phyloP scores from a whole-genome alignment of 148 eudicot species.

The Camellia lanceoleosa region DNA sequence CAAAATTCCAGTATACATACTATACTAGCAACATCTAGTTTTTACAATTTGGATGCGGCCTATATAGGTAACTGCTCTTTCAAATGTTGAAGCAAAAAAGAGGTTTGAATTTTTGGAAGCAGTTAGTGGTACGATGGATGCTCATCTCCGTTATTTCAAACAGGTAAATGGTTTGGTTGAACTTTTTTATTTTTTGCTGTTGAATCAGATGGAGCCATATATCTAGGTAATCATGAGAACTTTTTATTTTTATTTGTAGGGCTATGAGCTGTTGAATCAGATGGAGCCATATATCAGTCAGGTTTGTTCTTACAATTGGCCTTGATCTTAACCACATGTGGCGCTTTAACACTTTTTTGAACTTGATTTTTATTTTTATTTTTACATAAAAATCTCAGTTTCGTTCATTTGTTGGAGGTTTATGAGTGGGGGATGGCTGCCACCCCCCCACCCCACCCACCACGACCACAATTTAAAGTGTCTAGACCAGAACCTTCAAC shows the following conservation, averaged over 20 bases:
- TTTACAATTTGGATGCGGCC: constrained; percentile 6
- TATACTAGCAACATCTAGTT: neutral
- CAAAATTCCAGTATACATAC: neutral
- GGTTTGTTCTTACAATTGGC: constrained; percentile 40
- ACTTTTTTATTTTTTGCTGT: neutral
- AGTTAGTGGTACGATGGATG: constrained; percentile 97
- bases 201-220: constrained; percentile 98
- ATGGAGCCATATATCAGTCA: constrained; percentile 99
- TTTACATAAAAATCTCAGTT: neutral
- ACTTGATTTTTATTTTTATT: neutral
- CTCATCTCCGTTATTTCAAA: constrained; percentile 96
- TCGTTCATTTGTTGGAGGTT: neutral
- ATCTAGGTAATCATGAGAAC: constrained; percentile 19
- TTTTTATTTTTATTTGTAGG: constrained; percentile 41
- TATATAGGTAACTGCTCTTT: constrained; percentile 72
- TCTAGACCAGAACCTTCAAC: neutral
- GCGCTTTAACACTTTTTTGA: neutral
- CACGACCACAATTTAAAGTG: neutral
- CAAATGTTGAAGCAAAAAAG: constrained; percentile 94
- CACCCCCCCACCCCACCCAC: neutral
- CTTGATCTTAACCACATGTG: neutral
- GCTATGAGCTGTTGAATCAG: constrained; percentile 97
- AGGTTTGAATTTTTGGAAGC: constrained; percentile 98
- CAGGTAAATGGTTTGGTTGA: constrained; percentile 45
- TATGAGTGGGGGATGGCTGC: neutral